phyloP scores from a whole-genome alignment of 305 asterid species.

The Lippia alba region DNA sequence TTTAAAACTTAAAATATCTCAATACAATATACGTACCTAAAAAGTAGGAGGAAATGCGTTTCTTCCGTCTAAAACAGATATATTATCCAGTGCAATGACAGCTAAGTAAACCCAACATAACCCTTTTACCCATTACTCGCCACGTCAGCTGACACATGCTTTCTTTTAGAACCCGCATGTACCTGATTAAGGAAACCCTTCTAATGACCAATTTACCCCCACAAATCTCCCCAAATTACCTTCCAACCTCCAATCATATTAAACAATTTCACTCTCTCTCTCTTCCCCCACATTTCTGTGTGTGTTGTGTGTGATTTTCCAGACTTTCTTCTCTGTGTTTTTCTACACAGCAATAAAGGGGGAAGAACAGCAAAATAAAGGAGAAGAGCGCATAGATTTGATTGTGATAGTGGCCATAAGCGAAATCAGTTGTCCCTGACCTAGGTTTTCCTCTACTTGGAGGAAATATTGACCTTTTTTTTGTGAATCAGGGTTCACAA shows the following conservation, averaged over 20 bases:
- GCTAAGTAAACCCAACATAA: background rate
- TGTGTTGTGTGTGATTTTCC: slow-evolving; percentile 33
- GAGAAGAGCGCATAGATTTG: slow-evolving; percentile 11
- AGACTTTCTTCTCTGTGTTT: slow-evolving; percentile 28
- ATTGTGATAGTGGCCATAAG: slow-evolving; percentile 22
- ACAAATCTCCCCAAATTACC: slow-evolving; percentile 12
- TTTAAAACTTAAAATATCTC: no score
- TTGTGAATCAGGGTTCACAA: slow-evolving; percentile 31
- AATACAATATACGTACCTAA: no score
- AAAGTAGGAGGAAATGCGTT: no score
- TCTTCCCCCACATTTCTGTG: slow-evolving; percentile 30
- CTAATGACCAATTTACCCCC: slow-evolving; percentile 40
- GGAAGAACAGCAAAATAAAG: background rate
- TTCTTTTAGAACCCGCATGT: slow-evolving; percentile 27
- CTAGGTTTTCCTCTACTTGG: slow-evolving; percentile 38
- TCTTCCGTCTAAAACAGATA: background rate
- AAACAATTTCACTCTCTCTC: slow-evolving; percentile 32
- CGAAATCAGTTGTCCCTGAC: background rate
- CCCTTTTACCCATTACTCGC: background rate
- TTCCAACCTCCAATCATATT: slow-evolving; percentile 33
- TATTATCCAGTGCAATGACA: slow-evolving; percentile 9
- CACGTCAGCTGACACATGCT: slow-evolving; percentile 45
- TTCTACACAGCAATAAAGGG: slow-evolving; percentile 23
- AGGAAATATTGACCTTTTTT: background rate
- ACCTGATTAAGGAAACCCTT: background rate